Conservation (phyloP, 345 rosid genomes). For the Moricandia arvensis region DNA sequence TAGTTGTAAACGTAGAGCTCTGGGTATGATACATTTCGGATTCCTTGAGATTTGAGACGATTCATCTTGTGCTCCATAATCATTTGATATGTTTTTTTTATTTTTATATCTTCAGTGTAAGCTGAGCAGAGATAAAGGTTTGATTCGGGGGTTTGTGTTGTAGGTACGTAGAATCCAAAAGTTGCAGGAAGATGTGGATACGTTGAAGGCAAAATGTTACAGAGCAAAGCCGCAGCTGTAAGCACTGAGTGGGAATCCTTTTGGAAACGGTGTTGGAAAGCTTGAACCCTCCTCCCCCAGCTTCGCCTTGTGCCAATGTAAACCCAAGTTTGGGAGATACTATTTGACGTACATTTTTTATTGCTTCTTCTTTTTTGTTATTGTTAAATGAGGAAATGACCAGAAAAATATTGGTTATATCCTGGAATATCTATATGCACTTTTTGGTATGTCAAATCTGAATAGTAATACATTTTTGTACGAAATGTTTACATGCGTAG, state of each 20-base stretch:
- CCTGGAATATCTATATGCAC: background rate
- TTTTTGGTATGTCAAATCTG: background rate
- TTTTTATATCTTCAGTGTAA: background rate
- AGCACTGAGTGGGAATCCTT: constrained; percentile 78
- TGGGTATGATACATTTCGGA: too few relatives aligned
- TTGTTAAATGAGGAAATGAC: constrained; percentile 1
- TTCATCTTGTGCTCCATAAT: background rate
- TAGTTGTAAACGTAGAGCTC: too few relatives aligned
- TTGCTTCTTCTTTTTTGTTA: background rate
- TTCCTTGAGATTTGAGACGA: background rate
- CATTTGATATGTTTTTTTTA: background rate
- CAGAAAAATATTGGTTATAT: background rate
- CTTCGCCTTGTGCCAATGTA: constrained; percentile 44
- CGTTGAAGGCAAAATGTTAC: constrained; percentile 59
- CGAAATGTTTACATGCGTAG: too few relatives aligned
- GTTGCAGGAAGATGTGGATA: constrained; percentile 67
- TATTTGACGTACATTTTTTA: too few relatives aligned
- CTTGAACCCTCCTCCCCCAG: constrained; percentile 37
- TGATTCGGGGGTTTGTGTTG: constrained; percentile 6
- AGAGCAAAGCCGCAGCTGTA: constrained; percentile 48
- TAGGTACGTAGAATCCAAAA: constrained; percentile 78
- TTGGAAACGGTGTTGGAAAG: constrained; percentile 8
- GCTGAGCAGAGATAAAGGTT: background rate
- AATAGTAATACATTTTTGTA: background rate
- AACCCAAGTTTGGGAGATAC: constrained; percentile 64